Evolutionary conservation across 805 yeast genomes (phyloP), one percentile per base, ranked within the genome.

Genomic region (Lachancea waltii): DNA sequence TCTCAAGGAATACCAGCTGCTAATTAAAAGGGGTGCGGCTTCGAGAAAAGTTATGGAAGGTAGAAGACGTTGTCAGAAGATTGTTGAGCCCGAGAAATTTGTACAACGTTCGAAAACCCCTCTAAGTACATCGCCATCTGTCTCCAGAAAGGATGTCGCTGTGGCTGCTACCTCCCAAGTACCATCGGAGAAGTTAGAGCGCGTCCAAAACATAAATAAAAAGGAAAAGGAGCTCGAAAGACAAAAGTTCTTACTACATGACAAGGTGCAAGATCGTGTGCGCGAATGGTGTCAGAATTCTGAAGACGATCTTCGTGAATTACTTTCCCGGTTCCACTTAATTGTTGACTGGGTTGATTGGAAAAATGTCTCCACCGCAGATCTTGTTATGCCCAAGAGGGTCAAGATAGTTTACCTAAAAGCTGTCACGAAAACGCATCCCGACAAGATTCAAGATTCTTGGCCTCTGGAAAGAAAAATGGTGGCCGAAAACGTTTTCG

Each of bases 371-470:
- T 58, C 78, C 1, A 60, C 81, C 53, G 70, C 80, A 3, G 97
- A 90, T 40, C 65, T 92, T 42, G 92, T 92, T 42, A 66, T 89
- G 46, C 90, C 95, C 14, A 89, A 87, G 50, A 87, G 84, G 57
- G 97, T 87, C 26, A 90, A 90, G 58, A 66, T 90, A 25, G 68
- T 69, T 14, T 92, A 92, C 30, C 79, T 92, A 87, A 85, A 82
- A 60, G 86, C 96, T 4, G 85, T 92, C 48, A 80, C 97, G 0
- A 73, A 77, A 35, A 94, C 95, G 2, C 92, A 89, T 59, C 78
- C 90, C 0, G 99, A 92, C 60, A 92, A 92, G 58, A 65, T 89
- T 17, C 54, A 62, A n/a, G 60, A 62, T 16, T 75, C 81, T 2
- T 35, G 53, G 20, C 65, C 79, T 6, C 65, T 78, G 5, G 94